A percentile compares a stretch with the other conserved stretches of the same genome.
Evolutionary conservation across 139 green algal genomes (phyloP).

Genomic region (Trebouxia sp.): DNA sequence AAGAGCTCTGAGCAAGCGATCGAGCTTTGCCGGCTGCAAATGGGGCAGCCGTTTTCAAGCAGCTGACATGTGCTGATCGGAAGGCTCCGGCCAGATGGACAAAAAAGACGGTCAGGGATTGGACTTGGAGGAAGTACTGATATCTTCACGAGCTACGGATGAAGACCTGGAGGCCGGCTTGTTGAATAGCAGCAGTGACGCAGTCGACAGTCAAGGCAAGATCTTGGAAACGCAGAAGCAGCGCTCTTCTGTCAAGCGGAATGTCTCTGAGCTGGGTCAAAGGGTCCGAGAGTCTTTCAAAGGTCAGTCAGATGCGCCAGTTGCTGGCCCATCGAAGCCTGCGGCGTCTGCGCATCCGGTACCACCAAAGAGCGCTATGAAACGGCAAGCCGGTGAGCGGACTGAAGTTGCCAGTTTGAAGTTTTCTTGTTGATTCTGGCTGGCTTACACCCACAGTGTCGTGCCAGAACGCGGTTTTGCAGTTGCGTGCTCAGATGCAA

Average conservation of each 20-base stretch:
- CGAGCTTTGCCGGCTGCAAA: not conserved
- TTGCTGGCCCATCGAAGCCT: not conserved
- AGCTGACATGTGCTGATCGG: not conserved
- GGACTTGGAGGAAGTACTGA: constrained; percentile 11
- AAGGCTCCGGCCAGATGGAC: not conserved
- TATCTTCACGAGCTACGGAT: not conserved
- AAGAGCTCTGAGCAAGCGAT: not conserved
- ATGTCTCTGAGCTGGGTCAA: constrained; percentile 21
- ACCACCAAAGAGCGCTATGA: constrained; percentile 22
- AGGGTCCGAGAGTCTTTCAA: constrained; percentile 2
- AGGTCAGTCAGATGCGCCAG: not conserved
- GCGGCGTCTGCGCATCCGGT: not conserved
- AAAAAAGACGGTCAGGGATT: not conserved
- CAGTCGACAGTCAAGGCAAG: not conserved
- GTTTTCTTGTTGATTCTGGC: not conserved
- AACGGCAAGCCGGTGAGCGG: not conserved
- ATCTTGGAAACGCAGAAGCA: not conserved
- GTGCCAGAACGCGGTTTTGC: not conserved
- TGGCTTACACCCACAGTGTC: not conserved
- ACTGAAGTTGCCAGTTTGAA: not conserved
- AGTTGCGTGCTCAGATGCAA: not conserved
- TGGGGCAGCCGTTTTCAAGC: not conserved
- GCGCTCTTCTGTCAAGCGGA: not conserved
- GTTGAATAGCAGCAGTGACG: not conserved
- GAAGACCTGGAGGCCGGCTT: constrained; percentile 6